These are phyloP conservation scores for Gossypium thurberi DNA, from an alignment of 345 rosid genomes.

Conservation along the genomic window DNA sequence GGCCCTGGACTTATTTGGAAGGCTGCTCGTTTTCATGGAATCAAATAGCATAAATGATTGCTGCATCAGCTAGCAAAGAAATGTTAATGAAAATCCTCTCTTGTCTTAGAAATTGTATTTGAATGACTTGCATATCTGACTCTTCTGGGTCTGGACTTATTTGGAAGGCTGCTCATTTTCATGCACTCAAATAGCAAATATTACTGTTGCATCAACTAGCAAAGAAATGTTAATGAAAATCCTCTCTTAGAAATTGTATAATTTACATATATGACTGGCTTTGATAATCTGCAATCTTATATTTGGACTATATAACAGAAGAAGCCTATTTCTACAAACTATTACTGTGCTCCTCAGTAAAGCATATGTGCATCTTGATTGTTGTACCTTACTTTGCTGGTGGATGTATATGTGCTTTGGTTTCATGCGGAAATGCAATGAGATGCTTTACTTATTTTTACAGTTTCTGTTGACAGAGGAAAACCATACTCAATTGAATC, in stretches of 20 bases:
- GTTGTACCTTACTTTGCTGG: no score
- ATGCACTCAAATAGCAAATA: not conserved
- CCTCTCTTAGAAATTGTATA: not conserved
- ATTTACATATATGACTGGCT: not conserved
- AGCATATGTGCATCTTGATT: no score
- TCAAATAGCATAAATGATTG: not conserved
- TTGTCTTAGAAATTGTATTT: not conserved
- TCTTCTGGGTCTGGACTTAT: no score
- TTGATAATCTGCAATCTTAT: not conserved
- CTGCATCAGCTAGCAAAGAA: not conserved
- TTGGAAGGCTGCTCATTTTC: not conserved
- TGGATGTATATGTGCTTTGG: no score
- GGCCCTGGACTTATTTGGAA: not conserved
- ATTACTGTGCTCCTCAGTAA: no score
- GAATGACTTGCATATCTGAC: not conserved
- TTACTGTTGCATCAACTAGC: not conserved
- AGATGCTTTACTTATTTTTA: not conserved
- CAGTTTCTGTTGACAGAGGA: conserved; percentile 4
- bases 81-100: not conserved
- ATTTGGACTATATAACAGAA: no score
- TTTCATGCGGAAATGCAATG: no score
- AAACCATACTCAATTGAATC: conserved; percentile 6
- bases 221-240: not conserved
- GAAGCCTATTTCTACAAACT: no score
- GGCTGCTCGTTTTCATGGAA: not conserved